Evolutionary conservation across 2,329 filamentous ascomycete genomes (phyloP).

Genomic region (Alternaria sp.): DNA sequence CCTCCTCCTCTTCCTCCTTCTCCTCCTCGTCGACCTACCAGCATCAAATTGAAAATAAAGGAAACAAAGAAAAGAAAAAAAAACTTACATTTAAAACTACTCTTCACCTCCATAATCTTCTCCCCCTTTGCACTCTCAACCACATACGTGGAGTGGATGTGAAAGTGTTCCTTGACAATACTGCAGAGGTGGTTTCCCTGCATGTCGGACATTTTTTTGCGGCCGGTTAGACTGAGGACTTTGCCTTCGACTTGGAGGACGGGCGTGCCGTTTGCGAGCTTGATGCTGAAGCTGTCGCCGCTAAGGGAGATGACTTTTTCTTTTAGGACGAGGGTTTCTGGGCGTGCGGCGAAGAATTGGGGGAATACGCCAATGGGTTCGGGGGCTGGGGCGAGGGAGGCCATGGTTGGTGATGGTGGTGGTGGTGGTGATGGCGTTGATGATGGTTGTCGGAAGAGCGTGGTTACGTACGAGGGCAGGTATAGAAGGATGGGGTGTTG

Average conservation of each 20-base stretch:
- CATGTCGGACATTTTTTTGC: constrained; percentile 66
- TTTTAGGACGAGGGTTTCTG: constrained; percentile 63
- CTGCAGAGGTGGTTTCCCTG: constrained; percentile 65
- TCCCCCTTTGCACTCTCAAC: constrained; percentile 58
- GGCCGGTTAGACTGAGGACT: constrained; percentile 60
- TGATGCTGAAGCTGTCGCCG: constrained; percentile 71
- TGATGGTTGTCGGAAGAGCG: background rate
- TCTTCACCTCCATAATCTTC: constrained; percentile 65
- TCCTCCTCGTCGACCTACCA: background rate
- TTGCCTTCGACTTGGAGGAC: constrained; percentile 67
- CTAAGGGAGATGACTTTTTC: constrained; percentile 69
- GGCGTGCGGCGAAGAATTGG: constrained; percentile 37
- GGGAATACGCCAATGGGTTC: constrained; percentile 43
- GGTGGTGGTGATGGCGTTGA: background rate
- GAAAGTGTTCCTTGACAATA: constrained; percentile 62
- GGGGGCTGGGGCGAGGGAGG: constrained; percentile 23
- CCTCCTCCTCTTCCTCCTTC: background rate
- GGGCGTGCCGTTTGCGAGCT: constrained; percentile 62
- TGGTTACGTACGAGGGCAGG: background rate
- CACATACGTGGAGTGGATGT: constrained; percentile 63
- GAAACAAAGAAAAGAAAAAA: background rate
- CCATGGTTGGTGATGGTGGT: constrained; percentile 22
- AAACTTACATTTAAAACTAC: constrained; percentile 61
- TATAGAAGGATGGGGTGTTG: background rate
- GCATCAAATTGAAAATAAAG: background rate